Base-by-base conservation (phyloP, 2,329 filamentous ascomycete species). In the Botryosphaeria dothidea region DNA sequence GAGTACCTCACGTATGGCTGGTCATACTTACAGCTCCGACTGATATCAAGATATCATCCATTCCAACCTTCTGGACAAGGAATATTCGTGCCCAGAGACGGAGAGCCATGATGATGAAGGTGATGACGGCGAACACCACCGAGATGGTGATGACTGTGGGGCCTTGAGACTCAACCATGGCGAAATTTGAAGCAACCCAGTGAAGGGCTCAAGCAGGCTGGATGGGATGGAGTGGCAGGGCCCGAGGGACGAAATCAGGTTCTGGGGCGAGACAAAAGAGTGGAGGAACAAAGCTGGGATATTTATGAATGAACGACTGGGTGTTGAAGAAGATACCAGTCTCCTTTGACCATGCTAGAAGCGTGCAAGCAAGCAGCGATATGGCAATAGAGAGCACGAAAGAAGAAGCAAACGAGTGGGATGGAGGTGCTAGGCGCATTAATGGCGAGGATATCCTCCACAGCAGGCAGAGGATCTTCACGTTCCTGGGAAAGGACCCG, bases 61-160 rank as follows among this genome's bases (percentile, higher is more conserved):
- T 36, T 25, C 73, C 73, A 8, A 76, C 66, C 3, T 67, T 69
- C 65, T 73, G 71, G 54, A 80, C 70, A 15, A 81, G 73, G 66
- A 74, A 77, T 17, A 80, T 65, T 4, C 80, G 74, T 23, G 79
- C 74, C 68, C 77, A 81, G 8, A 81, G 66, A 21, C 80, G 72
- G 31, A 81, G 69, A 31, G 62, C 58, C 27, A 82, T 69, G 17
- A 79, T 75, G 23, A 81, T 51, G 25, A 75, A 72, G 7, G 78
- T 78, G 7, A 80, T 65, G 13, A 75, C 66, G 7, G 77, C 76
- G 67, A 81, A 81, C 15, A 73, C 69, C 56, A 80, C 70, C 29
- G 73, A 69, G 48, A 80, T 70, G 21, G 73, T 74, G 23, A 70
- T 66, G 34, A 79, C 75, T 17, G 46, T 64, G 13, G 60, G 65